Evolutionary conservation across 306 rosid species (phyloP).

Genomic region (Carpinus fangiana): DNA sequence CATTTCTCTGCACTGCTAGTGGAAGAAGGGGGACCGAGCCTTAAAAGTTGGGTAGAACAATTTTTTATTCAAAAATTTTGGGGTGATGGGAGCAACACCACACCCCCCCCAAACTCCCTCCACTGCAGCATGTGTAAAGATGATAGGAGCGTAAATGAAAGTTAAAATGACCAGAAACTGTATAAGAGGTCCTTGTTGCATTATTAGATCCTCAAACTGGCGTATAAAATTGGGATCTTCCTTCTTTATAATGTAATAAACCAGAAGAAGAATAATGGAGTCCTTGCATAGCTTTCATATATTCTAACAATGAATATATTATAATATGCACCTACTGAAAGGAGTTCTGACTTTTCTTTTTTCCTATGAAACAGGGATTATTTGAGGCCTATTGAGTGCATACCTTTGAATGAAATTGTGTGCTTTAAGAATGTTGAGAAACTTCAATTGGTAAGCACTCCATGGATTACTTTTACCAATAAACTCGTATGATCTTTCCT

Average conservation of each 20-base stretch:
- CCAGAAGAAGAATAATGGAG: neutral
- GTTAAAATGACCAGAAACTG: neutral
- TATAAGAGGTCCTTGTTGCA: neutral
- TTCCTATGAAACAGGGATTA: conserved; percentile 57
- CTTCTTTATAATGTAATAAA: neutral
- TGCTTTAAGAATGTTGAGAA: conserved; percentile 83
- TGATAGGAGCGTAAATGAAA: neutral
- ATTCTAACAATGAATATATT: conserved; percentile 12
- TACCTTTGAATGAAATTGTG: conserved; percentile 67
- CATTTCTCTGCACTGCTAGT: no score
- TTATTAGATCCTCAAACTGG: neutral
- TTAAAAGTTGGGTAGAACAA: no score
- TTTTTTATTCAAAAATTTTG: no score
- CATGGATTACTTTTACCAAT: conserved; percentile 22
- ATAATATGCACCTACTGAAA: conserved; percentile 5
- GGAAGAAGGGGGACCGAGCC: no score
- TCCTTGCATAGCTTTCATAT: neutral
- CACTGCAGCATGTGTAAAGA: neutral
- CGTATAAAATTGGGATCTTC: conserved; percentile 9
- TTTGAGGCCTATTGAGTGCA: conserved; percentile 69
- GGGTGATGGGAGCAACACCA: no score
- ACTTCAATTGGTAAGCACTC: conserved; percentile 76
- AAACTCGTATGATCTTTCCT: conserved; percentile 13
- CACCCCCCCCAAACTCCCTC: no score
- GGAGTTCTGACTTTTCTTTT: conserved; percentile 17